Percentiles rank a stretch among this genome's conserved stretches.
These are phyloP conservation scores for Kodamaea laetipori DNA, from an alignment of 805 yeast genomes.

Conservation along the genomic window DNA sequence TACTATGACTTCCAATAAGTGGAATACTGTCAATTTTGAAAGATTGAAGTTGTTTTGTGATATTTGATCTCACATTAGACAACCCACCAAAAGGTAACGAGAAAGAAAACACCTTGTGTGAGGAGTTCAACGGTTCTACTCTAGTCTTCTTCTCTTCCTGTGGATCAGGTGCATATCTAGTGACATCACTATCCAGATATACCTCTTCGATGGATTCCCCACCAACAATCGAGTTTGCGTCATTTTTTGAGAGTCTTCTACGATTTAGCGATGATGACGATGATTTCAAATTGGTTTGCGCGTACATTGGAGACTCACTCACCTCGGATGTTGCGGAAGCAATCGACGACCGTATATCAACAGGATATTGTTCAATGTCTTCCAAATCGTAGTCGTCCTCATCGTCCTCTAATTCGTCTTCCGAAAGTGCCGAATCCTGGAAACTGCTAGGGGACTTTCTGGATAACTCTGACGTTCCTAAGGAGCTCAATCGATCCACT, in stretches of 20 bases:
- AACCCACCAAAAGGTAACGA: slow-evolving; percentile 61
- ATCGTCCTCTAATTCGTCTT: slow-evolving; percentile 14
- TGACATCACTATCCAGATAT: background rate
- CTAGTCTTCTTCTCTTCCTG: no score
- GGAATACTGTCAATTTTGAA: slow-evolving; percentile 24
- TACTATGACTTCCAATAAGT: slow-evolving; percentile 12
- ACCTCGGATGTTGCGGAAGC: background rate
- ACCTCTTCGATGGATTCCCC: slow-evolving; percentile 39
- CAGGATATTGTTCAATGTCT: slow-evolving; percentile 8
- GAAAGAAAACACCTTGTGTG: slow-evolving; percentile 53
- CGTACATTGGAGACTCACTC: background rate
- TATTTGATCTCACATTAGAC: slow-evolving; percentile 25
- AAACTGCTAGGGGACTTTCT: no score
- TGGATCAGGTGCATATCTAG: no score
- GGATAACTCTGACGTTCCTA: no score
- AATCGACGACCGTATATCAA: slow-evolving; percentile 5
- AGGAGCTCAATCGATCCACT: no score
- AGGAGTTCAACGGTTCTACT: slow-evolving; percentile 4
- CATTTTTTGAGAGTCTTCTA: slow-evolving; percentile 24
- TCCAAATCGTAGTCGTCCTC: slow-evolving; percentile 14
- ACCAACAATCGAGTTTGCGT: slow-evolving; percentile 54
- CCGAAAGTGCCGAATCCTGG: slow-evolving; percentile 9
- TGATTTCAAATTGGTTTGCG: background rate
- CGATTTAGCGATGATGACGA: background rate
- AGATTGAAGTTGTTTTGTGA: slow-evolving; percentile 26